A percentile compares a stretch with the other conserved stretches of the same genome.
These are phyloP conservation scores for Venturia nashicola DNA, from an alignment of 2,329 filamentous ascomycete genomes.

Conservation along the genomic window DNA sequence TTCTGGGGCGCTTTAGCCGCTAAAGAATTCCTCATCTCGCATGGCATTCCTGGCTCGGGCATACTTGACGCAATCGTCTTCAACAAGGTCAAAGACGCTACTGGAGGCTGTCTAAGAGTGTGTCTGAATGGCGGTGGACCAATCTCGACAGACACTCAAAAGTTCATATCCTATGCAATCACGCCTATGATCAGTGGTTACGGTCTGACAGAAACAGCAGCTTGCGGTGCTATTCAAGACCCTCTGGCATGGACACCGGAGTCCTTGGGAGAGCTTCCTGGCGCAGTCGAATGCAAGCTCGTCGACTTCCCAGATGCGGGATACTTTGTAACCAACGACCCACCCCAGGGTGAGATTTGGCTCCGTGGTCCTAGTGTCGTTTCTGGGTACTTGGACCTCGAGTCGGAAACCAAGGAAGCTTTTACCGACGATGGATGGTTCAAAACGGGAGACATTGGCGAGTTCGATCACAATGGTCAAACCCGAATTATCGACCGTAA, in stretches of 20 bases:
- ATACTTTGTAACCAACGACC: constrained; percentile 61
- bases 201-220: constrained; percentile 85
- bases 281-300: constrained; percentile 75
- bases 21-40: constrained; percentile 47
- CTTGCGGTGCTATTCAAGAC: constrained; percentile 61
- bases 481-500: constrained; percentile 85
- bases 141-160: constrained; percentile 74
- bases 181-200: constrained; percentile 93
- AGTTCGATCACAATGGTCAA: constrained; percentile 71
- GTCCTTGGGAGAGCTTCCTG: constrained; percentile 67
- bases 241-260: constrained; percentile 72
- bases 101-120: constrained; percentile 76
- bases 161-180: constrained; percentile 83
- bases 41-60: constrained; percentile 51
- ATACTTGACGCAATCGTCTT: constrained; percentile 78
- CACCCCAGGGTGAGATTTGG: constrained; percentile 86
- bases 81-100: constrained; percentile 80
- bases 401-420: constrained; percentile 67
- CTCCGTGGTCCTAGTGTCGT: constrained; percentile 69
- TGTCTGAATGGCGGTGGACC: constrained; percentile 92
- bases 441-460: constrained; percentile 90
- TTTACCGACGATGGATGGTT: constrained; percentile 87
- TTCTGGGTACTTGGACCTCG: constrained; percentile 70
- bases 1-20: constrained; percentile 60
- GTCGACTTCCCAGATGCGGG: constrained; percentile 84